Evolutionary conservation across 1,284 basidiomycete genomes (phyloP), one percentile per base, ranked within the genome.

Genomic region (Pseudomicrostroma phylloplanum): DNA sequence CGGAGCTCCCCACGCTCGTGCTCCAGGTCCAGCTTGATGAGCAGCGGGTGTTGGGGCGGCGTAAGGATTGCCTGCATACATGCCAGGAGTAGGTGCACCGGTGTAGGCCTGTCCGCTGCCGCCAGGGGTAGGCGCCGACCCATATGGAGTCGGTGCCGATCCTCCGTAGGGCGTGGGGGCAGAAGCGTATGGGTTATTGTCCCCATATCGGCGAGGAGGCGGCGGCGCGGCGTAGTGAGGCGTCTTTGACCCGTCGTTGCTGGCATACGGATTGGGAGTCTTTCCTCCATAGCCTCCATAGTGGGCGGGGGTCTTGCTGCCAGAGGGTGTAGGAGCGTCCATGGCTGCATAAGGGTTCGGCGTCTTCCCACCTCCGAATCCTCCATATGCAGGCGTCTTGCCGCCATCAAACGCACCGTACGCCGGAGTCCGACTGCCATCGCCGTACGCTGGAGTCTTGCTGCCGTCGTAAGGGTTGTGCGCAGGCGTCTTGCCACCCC

Each of bases 401-500:
- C 51, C 26, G 51, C 51, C 51, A 25, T 54, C 51, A 12, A 17
- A 17, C 3, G 43, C 43, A 12, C 57, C 41, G 7, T 12, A 36
- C 30, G 30, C 30, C 9, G 30, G 30, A 9, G 30, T 36, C 30
- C 30, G 30, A 36, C 30, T 36, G 40, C 55, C 54, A 23, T 25
- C 41, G 48, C 53, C 53, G 53, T 63, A 63, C 23, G 62, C 62
- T 9, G 62, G 62, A 17, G 62, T 63, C 41, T 36, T 64, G 19
- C 42, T 26, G 17, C 62, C 59, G 9, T 36, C 49, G 36, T 59
- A 26, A 40, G 41, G 30, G 43, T 48, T 56, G 67, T 77, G 74
- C 0, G 72, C 74, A 0, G 74, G 74, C n/a, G 74, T 77, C 54
- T 68, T 69, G n/a, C 70, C 72, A n/a, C 73, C 73, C 21, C 68